Conservation (phyloP, 768 basidiomycete species). For the Mycena venus region DNA sequence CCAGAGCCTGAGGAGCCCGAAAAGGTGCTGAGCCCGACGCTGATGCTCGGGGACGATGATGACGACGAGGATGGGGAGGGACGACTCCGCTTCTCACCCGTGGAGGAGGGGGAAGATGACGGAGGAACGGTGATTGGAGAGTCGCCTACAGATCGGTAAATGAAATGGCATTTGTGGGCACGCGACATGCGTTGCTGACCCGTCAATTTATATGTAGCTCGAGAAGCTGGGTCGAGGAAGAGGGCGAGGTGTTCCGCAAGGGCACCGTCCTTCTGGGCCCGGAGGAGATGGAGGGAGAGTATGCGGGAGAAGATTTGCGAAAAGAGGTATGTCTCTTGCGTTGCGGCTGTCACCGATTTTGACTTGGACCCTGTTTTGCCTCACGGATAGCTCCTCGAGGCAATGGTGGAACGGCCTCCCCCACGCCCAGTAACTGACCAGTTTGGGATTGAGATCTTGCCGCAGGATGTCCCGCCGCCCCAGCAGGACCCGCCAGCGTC, state of each 20-base stretch:
- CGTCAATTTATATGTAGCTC: slow-evolving; percentile 58
- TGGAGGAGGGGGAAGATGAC: slow-evolving; percentile 47
- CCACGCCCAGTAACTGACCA: slow-evolving; percentile 79
- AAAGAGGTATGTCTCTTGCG: slow-evolving; percentile 69
- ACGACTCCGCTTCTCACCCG: slow-evolving; percentile 43
- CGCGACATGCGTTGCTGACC: slow-evolving; percentile 5
- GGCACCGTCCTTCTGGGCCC: slow-evolving; percentile 84
- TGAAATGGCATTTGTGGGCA: slow-evolving; percentile 5
- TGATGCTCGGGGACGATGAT: slow-evolving; percentile 56
- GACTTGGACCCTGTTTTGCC: slow-evolving; percentile 9
- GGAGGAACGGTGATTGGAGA: slow-evolving; percentile 31
- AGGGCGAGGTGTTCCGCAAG: slow-evolving; percentile 96
- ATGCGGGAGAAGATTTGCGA: slow-evolving; percentile 89
- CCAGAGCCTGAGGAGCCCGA: slow-evolving; percentile 77
- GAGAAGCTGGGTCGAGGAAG: slow-evolving; percentile 89
- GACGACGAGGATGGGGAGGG: slow-evolving; percentile 65
- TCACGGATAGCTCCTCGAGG: slow-evolving; percentile 76
- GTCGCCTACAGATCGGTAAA: slow-evolving; percentile 67
- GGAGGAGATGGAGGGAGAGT: slow-evolving; percentile 92
- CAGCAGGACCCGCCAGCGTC: slow-evolving; percentile 41
- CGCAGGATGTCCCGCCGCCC: slow-evolving; percentile 31
- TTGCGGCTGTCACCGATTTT: background rate
- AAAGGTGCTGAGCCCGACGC: slow-evolving; percentile 80
- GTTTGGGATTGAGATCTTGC: slow-evolving; percentile 58
- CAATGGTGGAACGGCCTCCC: slow-evolving; percentile 88